Evolutionary conservation across 208 protist species (phyloP).

Genomic region (Phytomonas francai): DNA sequence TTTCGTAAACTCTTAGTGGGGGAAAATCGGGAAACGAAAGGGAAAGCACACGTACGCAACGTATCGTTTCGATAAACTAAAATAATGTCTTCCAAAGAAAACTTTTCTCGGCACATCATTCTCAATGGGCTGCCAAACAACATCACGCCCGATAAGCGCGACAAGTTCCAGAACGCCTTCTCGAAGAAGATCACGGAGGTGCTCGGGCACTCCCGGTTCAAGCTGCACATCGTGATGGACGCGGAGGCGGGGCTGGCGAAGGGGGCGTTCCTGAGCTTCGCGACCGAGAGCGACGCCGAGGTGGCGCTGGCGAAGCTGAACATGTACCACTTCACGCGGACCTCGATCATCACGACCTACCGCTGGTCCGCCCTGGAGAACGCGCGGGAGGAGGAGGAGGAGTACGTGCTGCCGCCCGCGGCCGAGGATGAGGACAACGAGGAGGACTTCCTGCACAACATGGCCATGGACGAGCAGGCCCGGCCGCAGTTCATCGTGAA

Average conservation of each 20-base stretch:
- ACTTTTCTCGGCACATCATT: conserved; percentile 65
- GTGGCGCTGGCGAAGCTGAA: conserved; percentile 80
- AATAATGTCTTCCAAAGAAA: conserved; percentile 17
- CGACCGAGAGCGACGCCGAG: conserved; percentile 59
- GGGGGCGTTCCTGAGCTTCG: conserved; percentile 74
- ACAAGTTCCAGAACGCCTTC: conserved; percentile 54
- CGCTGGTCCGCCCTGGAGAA: conserved; percentile 66
- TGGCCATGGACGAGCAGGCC: conserved; percentile 69
- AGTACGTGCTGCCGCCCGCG: conserved; percentile 51
- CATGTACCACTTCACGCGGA: conserved; percentile 65
- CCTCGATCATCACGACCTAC: conserved; percentile 69
- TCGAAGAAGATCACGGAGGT: conserved; percentile 48
- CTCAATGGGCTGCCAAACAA: conserved; percentile 76
- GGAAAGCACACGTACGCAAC: neutral
- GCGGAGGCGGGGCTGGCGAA: conserved; percentile 49
- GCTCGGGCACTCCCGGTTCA: conserved; percentile 67
- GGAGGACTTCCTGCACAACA: conserved; percentile 75
- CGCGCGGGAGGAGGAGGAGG: conserved; percentile 34
- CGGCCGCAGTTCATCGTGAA: conserved; percentile 85
- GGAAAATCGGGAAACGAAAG: neutral
- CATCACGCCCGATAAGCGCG: conserved; percentile 78
- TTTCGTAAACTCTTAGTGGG: neutral
- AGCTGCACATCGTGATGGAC: conserved; percentile 61
- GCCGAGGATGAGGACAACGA: conserved; percentile 40
- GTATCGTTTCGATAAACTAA: neutral